Base-by-base conservation (phyloP, 140 eudicot genomes). In the Flaveria floridana region DNA sequence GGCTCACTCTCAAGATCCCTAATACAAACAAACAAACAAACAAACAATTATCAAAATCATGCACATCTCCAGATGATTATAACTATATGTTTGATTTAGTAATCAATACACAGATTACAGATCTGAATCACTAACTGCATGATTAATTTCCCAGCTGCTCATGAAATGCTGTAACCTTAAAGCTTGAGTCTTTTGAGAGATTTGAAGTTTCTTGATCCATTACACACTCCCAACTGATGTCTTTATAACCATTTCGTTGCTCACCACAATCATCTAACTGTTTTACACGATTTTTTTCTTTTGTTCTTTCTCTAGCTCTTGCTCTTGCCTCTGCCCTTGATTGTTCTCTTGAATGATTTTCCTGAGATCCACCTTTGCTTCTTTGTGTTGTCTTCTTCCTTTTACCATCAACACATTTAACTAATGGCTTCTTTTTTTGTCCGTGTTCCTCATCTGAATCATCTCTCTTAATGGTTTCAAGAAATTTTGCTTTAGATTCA, bases 271-370 rank as follows among this genome's bases (percentile, higher is more conserved):
- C 75, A 21, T 15, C 69, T 57, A 55, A 66, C 25, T 6, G 65
- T 65, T 74, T 62, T 7, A 62, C 30, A 2, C 59, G 42, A 51
- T 25, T 28, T 53, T 76, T 79, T 73, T 79, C 70, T 56, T 78
- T 55, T 10, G 89, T 82, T 77, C 89, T 82, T 57, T 82, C 83
- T 75, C 89, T 80, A 37, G 89, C 89, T 72, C 89, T 79, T 42
- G 68, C 83, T 73, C 89, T 82, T 67, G 89, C 89, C 72, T 65
- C 73, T 20, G 76, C 77, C 76, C 86, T 85, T 16, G 46, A 72
- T 57, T 73, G 57, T 3, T 76, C 82, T 70, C 65, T 84, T 1
- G 75, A 68, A 39, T 46, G 3, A 57, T 7, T 59, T 14, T 53
- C 70, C 14, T 56, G 69, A 67, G 70, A 7, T 28, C 47, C 56